A percentile compares a stretch with the other conserved stretches of the same genome.
Evolutionary conservation across 257 asterid species (phyloP).

Genomic region (Ehretia macrophylla): DNA sequence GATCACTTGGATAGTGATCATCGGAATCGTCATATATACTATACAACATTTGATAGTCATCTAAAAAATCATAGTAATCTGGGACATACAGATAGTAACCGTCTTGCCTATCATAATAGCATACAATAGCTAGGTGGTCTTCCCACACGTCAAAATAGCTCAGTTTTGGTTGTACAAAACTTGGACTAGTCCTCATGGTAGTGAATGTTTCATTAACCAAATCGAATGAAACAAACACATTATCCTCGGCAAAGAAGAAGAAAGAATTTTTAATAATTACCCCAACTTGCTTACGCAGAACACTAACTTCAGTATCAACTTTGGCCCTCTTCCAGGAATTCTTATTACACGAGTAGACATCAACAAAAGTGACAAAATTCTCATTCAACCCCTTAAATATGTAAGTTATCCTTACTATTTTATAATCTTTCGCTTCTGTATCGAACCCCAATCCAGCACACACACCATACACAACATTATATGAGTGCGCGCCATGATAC

Average conservation of each 20-base stretch:
- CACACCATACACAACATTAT: too few species aligned
- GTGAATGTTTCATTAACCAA: not conserved
- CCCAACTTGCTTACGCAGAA: not conserved
- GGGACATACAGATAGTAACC: too few species aligned
- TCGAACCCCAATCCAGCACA: not conserved
- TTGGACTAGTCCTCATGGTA: not conserved
- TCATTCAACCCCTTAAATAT: not conserved
- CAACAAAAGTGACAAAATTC: not conserved
- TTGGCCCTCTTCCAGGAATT: not conserved
- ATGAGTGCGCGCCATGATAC: too few species aligned
- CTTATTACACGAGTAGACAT: not conserved
- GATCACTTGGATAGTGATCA: too few species aligned
- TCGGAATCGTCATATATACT: not conserved
- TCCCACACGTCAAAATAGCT: not conserved
- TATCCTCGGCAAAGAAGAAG: not conserved
- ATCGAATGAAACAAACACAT: not conserved
- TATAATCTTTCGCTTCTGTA: not conserved
- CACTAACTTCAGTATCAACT: not conserved
- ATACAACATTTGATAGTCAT: too few species aligned
- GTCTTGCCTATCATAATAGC: too few species aligned
- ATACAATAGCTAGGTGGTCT: not conserved
- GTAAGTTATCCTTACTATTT: not conserved
- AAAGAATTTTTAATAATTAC: not conserved
- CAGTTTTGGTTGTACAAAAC: too few species aligned
- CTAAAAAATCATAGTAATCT: too few species aligned